Percentiles rank a stretch among this genome's conserved stretches.
phyloP scores from a whole-genome alignment of 116 monocot species.

The Cymodocea nodosa region DNA sequence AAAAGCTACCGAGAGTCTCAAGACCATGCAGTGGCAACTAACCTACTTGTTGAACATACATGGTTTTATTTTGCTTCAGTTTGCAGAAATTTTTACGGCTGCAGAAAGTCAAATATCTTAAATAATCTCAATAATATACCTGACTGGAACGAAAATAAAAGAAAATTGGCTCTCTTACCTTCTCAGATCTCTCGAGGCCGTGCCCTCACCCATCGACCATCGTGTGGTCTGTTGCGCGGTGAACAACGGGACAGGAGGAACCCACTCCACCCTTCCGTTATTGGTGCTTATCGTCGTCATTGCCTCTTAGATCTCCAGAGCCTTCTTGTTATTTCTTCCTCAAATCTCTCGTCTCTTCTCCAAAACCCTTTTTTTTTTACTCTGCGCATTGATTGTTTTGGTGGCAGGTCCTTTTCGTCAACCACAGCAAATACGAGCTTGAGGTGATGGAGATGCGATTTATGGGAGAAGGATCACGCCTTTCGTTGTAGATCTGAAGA shows the following conservation, averaged over 20 bases:
- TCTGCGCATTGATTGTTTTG: neutral
- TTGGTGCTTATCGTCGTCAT: neutral
- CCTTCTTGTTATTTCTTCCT: neutral
- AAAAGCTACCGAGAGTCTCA: no score
- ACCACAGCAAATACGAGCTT: neutral
- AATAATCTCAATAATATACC: no score
- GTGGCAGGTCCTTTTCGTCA: neutral
- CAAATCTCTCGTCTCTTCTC: neutral
- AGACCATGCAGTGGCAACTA: no score
- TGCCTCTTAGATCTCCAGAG: conserved; percentile 2
- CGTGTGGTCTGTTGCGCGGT: no score
- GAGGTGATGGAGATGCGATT: conserved; percentile 1
- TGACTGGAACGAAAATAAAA: no score
- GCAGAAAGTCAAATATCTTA: no score
- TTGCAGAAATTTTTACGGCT: no score
- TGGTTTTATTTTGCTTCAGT: no score
- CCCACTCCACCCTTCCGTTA: neutral
- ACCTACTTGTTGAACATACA: no score
- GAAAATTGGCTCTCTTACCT: no score
- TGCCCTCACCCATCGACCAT: no score
- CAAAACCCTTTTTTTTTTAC: neutral
- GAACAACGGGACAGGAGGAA: neutral
- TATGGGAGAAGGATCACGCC: neutral
- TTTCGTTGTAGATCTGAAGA: conserved; percentile 4
- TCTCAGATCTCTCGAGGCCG: no score